phyloP scores from a whole-genome alignment of 169 alveolate genomes.

The Plasmodium reichenowi region DNA sequence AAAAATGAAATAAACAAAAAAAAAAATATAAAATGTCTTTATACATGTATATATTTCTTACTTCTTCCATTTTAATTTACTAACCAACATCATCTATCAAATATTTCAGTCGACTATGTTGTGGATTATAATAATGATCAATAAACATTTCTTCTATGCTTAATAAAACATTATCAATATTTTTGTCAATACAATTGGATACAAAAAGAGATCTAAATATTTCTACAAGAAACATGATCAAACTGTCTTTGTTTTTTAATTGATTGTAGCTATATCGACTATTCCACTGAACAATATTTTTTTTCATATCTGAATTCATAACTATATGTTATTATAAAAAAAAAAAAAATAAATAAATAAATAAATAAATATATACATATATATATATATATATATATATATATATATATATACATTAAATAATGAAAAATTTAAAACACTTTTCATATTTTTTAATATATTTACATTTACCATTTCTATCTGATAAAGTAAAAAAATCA shows the following conservation, averaged over 20 bases:
- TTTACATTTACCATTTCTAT: slow-evolving; percentile 36
- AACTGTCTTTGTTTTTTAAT: slow-evolving; percentile 49
- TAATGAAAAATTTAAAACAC: too few relatives aligned
- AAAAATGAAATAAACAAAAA: not conserved
- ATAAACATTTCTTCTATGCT: slow-evolving; percentile 62
- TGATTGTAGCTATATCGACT: slow-evolving; percentile 62
- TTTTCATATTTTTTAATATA: slow-evolving; percentile 10
- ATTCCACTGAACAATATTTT: slow-evolving; percentile 48
- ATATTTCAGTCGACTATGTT: slow-evolving; percentile 55
- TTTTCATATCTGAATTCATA: slow-evolving; percentile 51
- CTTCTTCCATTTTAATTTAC: not conserved
- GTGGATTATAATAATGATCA: slow-evolving; percentile 45
- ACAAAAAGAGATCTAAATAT: slow-evolving; percentile 57
- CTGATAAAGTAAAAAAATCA: slow-evolving; percentile 54
- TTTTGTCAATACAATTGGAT: slow-evolving; percentile 61
- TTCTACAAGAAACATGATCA: slow-evolving; percentile 52
- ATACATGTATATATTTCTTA: not conserved
- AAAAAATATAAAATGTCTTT: not conserved
- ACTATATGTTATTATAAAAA: not conserved
- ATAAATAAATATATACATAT: slow-evolving; percentile 2
- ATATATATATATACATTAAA: not conserved
- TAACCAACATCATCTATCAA: slow-evolving; percentile 72
- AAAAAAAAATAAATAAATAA: not conserved
- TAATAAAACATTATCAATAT: slow-evolving; percentile 37
- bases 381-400: slow-evolving; percentile 1